phyloP scores from a whole-genome alignment of 345 rosid species.

The Lepidium africanum region DNA sequence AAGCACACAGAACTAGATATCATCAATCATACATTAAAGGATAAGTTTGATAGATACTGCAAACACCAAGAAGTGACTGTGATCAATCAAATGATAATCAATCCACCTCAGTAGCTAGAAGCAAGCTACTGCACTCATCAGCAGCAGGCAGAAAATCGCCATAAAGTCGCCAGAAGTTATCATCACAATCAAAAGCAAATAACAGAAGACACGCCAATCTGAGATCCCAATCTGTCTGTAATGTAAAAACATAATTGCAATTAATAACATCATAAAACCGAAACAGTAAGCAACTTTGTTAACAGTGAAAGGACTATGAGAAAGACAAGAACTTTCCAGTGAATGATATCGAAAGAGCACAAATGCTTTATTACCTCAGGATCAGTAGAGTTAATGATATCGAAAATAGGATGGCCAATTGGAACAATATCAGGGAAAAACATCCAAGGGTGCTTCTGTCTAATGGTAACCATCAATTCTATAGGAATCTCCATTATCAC shows the following conservation, averaged over 20 bases:
- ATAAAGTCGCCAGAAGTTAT: slow-evolving; percentile 86
- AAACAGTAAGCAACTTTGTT: not conserved
- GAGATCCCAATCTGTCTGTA: slow-evolving; percentile 95
- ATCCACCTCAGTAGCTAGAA: slow-evolving; percentile 84
- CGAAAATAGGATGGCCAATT: slow-evolving; percentile 90
- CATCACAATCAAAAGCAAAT: slow-evolving; percentile 63
- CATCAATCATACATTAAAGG: not conserved
- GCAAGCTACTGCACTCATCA: slow-evolving; percentile 86
- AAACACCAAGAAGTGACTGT: not conserved
- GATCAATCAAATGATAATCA: not conserved
- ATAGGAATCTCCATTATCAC: slow-evolving; percentile 92
- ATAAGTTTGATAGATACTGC: not conserved
- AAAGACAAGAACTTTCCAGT: slow-evolving; percentile 2
- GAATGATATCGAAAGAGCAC: not conserved
- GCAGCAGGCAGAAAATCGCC: slow-evolving; percentile 81
- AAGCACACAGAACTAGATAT: slow-evolving; percentile 5
- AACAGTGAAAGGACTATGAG: not conserved
- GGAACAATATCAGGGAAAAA: slow-evolving; percentile 93
- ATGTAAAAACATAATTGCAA: slow-evolving; percentile 2
- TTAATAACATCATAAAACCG: not conserved
- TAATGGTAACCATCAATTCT: slow-evolving; percentile 81
- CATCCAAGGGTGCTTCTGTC: slow-evolving; percentile 93
- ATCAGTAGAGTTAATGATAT: slow-evolving; percentile 77
- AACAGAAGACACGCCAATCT: slow-evolving; percentile 88
- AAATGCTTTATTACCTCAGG: slow-evolving; percentile 52